phyloP scores from a whole-genome alignment of 2,329 filamentous ascomycete species.

The Truncatella angustata region DNA sequence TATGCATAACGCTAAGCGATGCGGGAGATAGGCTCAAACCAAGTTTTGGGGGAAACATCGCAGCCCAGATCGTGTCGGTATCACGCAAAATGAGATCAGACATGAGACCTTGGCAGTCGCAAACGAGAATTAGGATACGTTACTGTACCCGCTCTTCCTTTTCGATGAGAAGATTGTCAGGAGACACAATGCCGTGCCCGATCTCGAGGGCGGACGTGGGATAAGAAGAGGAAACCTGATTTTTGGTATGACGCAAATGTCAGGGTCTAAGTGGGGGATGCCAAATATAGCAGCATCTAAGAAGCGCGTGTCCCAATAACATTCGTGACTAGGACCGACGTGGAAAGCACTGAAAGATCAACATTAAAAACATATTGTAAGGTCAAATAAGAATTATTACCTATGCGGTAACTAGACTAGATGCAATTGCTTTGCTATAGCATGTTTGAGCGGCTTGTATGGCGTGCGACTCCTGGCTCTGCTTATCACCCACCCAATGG shows the following conservation, averaged over 20 bases:
- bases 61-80: background rate
- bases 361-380: background rate
- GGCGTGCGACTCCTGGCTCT: too few relatives aligned
- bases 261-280: background rate
- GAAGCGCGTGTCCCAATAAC: too few relatives aligned
- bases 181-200: background rate
- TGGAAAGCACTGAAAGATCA: background rate
- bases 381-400: too few relatives aligned
- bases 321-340: too few relatives aligned
- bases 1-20: background rate
- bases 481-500: too few relatives aligned
- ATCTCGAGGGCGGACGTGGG: too few relatives aligned
- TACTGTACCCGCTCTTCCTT: background rate
- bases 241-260: background rate
- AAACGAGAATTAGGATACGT: background rate
- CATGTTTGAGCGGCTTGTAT: too few relatives aligned
- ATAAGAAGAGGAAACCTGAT: too few relatives aligned
- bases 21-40: background rate
- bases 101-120: background rate
- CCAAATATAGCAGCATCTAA: background rate
- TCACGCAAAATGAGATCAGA: constrained; percentile 1
- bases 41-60: background rate
- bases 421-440: too few relatives aligned
- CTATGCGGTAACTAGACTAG: too few relatives aligned
- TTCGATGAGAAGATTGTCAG: background rate